phyloP scores from a whole-genome alignment of 176 grass and related monocot genomes.

The Aegilops longissima region DNA sequence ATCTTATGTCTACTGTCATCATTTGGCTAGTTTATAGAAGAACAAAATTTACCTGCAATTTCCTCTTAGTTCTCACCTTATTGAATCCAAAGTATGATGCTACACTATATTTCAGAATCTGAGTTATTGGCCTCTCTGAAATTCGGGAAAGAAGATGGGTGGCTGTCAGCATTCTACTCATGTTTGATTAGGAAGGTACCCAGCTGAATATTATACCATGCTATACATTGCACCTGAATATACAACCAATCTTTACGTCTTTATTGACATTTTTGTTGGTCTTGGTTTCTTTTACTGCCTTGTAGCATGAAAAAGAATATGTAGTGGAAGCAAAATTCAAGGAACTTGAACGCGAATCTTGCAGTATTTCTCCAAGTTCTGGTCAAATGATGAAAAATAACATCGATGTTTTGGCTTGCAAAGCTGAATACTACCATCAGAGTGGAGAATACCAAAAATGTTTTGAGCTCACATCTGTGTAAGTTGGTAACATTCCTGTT shows the following conservation, averaged over 20 bases:
- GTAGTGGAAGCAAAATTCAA: constrained; percentile 95
- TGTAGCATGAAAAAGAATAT: constrained; percentile 90
- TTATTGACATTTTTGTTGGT: constrained; percentile 25
- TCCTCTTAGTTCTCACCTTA: constrained; percentile 11
- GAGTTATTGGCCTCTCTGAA: constrained; percentile 77
- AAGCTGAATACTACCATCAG: constrained; percentile 95
- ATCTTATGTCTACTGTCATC: not conserved
- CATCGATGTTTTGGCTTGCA: constrained; percentile 78
- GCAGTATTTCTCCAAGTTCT: constrained; percentile 56
- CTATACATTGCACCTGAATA: constrained; percentile 16
- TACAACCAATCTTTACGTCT: not conserved
- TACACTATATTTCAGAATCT: constrained; percentile 57
- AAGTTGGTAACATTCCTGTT: constrained; percentile 45
- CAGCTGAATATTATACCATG: not conserved
- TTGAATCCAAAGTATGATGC: constrained; percentile 19
- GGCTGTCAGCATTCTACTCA: constrained; percentile 84
- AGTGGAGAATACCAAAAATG: constrained; percentile 93
- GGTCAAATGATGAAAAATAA: constrained; percentile 78
- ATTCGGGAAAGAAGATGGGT: constrained; percentile 91
- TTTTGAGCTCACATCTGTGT: constrained; percentile 84
- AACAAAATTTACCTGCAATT: constrained; percentile 15
- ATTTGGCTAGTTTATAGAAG: constrained; percentile 10
- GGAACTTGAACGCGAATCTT: constrained; percentile 76
- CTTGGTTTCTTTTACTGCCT: constrained; percentile 13
- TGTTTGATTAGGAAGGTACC: constrained; percentile 93